Base-by-base conservation (phyloP, 345 rosid species). In the Tarenaya hassleriana region DNA sequence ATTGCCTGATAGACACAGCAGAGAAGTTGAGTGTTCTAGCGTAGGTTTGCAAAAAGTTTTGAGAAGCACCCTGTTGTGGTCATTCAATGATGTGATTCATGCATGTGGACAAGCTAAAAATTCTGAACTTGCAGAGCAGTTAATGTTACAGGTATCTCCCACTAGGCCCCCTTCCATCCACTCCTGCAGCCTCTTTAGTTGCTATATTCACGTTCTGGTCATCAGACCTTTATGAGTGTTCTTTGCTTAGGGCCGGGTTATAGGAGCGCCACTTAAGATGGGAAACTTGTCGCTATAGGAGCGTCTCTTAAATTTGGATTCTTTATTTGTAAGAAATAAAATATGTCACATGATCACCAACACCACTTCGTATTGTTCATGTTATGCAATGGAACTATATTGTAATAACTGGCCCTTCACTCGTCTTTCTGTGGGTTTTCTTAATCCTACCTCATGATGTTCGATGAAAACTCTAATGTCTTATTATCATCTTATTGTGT, bases 61-160 rank as follows among this genome's bases (percentile, higher is more conserved):
- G 58, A 50, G 48, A 49, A 48, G 42, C 39, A 4, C 37, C 46
- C 70, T 71, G 31, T 56, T 48, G 55, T 31, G 55, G 73, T 83
- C 96, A 56, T 82, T 84, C 74, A 65, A 5, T 47, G 76, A 75
- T 62, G 75, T 91, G 43, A 72, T 91, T 37, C 61, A 68, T 13
- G 82, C 75, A 12, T 91, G 96, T 73, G 88, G 78, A 50, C 69
- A 55, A 66, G 56, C 75, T 58, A 63, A 64, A 56, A 69, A 82
- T 62, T 46, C 67, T 67, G 69, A 48, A 55, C 71, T 91, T 52
- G 98, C 90, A 1, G 77, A 91, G 64, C 66, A 73, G 71, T 74
- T 91, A 60, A 68, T 84, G 75, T 44, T 64, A 24, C 98, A 82
- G 95, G 97, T 89, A 53, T 41, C 7, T 60, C 10, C 48, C 18